These are phyloP conservation scores for Thelephora ganbajun DNA, from an alignment of 768 basidiomycete species.

Conservation along the genomic window DNA sequence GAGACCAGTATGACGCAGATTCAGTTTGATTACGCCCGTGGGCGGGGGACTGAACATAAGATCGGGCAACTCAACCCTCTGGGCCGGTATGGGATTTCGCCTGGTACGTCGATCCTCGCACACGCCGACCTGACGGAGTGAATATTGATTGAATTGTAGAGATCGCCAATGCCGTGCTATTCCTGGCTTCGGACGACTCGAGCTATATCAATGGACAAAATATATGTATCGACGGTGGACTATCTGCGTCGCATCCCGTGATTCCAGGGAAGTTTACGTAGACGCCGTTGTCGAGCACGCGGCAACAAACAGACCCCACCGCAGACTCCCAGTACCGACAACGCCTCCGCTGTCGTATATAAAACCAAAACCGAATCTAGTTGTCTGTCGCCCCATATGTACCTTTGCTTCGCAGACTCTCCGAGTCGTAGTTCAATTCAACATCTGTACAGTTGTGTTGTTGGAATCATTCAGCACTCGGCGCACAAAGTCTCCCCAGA, in stretches of 20 bases:
- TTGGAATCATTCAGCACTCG: too few relatives aligned
- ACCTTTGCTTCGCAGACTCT: not conserved
- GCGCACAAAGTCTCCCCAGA: too few relatives aligned
- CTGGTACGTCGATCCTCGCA: conserved; percentile 36
- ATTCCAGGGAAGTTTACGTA: conserved; percentile 62
- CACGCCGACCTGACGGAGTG: conserved; percentile 1
- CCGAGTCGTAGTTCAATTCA: too few relatives aligned
- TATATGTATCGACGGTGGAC: conserved; percentile 76
- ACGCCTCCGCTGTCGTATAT: not conserved
- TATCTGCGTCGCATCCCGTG: conserved; percentile 69
- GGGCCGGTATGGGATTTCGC: conserved; percentile 67
- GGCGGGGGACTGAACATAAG: conserved; percentile 58
- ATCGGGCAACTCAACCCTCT: conserved; percentile 78
- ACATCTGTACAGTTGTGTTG: too few relatives aligned
- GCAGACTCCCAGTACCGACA: not conserved
- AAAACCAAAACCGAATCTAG: not conserved
- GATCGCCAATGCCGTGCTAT: conserved; percentile 75
- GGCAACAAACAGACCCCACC: not conserved
- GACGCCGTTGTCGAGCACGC: not conserved
- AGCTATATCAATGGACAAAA: conserved; percentile 90
- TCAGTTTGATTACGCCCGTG: conserved; percentile 68
- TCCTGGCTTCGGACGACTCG: conserved; percentile 86
- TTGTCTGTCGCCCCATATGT: not conserved
- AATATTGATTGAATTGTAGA: conserved; percentile 29
- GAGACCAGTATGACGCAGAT: conserved; percentile 82